phyloP scores from a whole-genome alignment of 116 monocot genomes.

The Cymodocea nodosa region DNA sequence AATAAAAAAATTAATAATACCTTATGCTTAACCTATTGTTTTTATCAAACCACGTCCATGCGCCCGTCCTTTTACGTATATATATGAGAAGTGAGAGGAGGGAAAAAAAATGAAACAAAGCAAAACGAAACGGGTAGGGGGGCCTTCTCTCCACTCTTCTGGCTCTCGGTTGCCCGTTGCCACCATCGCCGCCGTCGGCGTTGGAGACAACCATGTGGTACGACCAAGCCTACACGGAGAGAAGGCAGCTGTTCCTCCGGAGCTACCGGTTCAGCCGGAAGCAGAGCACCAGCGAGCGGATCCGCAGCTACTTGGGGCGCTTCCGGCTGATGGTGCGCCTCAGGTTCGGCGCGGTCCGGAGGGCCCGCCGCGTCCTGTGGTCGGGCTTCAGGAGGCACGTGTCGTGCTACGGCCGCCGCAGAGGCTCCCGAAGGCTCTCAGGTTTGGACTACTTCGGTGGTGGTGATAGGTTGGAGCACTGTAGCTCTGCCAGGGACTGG shows the following conservation, averaged over 20 bases:
- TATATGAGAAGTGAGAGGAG: too few species aligned
- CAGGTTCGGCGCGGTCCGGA: slow-evolving; percentile 24
- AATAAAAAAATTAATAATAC: too few species aligned
- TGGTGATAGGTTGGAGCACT: not conserved
- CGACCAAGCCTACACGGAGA: slow-evolving; percentile 31
- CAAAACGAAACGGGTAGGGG: too few species aligned
- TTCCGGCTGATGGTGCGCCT: slow-evolving; percentile 5
- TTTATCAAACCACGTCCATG: not conserved
- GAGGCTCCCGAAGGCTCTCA: not conserved
- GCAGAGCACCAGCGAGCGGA: slow-evolving; percentile 15
- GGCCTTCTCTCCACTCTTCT: not conserved
- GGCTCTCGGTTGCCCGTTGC: too few species aligned
- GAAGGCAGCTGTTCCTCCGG: slow-evolving; percentile 52
- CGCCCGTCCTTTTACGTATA: not conserved
- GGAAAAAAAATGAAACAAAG: too few species aligned
- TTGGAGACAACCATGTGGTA: not conserved
- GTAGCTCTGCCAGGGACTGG: slow-evolving; percentile 2
- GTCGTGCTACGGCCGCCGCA: not conserved
- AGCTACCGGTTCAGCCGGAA: slow-evolving; percentile 67
- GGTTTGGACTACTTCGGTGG: too few species aligned
- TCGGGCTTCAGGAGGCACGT: slow-evolving; percentile 11
- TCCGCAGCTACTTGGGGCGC: slow-evolving; percentile 10
- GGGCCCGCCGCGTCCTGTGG: slow-evolving; percentile 24
- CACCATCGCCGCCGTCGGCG: not conserved
- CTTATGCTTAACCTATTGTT: too few species aligned